Conservation (phyloP, 169 alveolate genomes). For the Plasmodium relictum region DNA sequence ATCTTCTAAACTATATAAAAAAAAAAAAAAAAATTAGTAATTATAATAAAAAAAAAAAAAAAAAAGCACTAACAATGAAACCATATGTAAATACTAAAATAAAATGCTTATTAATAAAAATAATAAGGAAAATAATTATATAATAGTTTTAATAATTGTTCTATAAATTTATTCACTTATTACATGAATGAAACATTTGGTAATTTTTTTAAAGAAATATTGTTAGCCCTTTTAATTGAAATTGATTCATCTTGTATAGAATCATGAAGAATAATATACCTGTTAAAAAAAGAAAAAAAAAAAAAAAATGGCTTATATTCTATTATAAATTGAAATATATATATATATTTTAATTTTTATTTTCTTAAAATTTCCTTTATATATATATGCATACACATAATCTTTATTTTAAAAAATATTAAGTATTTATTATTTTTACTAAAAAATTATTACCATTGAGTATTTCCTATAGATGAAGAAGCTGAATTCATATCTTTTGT, state of each 20-base stretch:
- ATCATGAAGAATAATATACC: slow-evolving; percentile 72
- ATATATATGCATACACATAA: background rate
- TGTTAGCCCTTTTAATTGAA: slow-evolving; percentile 51
- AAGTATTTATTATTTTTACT: background rate
- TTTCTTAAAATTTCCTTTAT: too few species aligned
- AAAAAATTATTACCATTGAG: slow-evolving; percentile 28
- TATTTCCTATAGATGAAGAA: slow-evolving; percentile 4
- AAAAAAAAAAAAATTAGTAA: slow-evolving; percentile 13
- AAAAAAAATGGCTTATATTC: background rate
- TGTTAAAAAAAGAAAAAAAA: background rate
- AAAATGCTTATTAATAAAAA: too few species aligned
- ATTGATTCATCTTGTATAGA: slow-evolving; percentile 34
- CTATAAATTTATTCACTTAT: background rate
- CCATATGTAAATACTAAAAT: too few species aligned
- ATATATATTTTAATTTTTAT: slow-evolving; percentile 3
- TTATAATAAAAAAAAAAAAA: slow-evolving; percentile 3
- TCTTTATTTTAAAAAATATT: background rate
- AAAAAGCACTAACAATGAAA: background rate
- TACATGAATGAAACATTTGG: slow-evolving; percentile 55
- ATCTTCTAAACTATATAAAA: slow-evolving; percentile 36
- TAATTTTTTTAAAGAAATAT: slow-evolving; percentile 21
- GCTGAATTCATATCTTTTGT: slow-evolving; percentile 4
- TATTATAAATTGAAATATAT: background rate
- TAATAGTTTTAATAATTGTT: background rate
- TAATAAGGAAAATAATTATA: background rate